Conservation (phyloP, 2,329 filamentous ascomycete genomes). For the Fusarium nisikadoi region DNA sequence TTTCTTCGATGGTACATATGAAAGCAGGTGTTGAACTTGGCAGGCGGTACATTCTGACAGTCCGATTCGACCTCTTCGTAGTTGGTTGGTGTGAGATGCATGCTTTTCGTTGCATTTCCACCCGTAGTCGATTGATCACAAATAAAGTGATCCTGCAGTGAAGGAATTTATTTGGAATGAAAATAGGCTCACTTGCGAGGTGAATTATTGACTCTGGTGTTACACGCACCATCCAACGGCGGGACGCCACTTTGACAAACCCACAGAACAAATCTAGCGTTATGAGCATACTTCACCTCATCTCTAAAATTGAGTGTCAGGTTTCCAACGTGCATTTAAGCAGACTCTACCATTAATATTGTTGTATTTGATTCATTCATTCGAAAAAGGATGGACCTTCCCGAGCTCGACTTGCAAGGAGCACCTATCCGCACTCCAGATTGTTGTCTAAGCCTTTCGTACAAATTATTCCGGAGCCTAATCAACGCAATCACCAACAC, state of each 20-base stretch:
- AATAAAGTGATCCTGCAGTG: background rate
- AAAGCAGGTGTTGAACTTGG: conserved; percentile 23
- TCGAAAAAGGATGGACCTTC: conserved; percentile 25
- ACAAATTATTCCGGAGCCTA: conserved; percentile 36
- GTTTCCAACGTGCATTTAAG: background rate
- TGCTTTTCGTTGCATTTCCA: background rate
- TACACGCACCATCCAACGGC: background rate
- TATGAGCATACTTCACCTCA: background rate
- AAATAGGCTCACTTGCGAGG: background rate
- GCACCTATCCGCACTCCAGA: conserved; percentile 40
- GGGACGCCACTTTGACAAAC: background rate
- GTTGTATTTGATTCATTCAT: background rate
- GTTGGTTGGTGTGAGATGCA: background rate
- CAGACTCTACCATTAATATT: background rate
- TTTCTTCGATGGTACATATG: background rate
- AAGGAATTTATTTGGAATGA: background rate
- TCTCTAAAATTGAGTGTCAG: background rate
- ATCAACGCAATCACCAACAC: conserved; percentile 7
- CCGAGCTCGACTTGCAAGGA: conserved; percentile 15
- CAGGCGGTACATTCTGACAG: conserved; percentile 1
- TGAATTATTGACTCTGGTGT: background rate
- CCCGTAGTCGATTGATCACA: background rate
- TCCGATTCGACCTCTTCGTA: conserved; percentile 2
- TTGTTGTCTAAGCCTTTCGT: conserved; percentile 47
- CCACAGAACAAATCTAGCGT: background rate